Base-by-base conservation (phyloP, 805 yeast species). In the Debaryomyces maramus region DNA sequence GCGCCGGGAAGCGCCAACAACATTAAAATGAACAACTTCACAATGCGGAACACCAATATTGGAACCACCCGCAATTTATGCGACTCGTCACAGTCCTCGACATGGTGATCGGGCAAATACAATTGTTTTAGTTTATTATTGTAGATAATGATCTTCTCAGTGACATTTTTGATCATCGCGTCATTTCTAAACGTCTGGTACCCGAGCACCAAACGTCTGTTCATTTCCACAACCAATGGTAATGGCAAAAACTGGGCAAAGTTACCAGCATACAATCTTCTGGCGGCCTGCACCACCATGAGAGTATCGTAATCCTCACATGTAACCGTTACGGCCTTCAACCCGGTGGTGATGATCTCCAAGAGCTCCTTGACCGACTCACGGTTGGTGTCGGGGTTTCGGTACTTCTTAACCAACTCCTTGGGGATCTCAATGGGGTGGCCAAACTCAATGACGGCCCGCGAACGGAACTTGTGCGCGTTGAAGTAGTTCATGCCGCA, bases 401-500 rank as follows among this genome's bases (percentile, higher is more conserved):
- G 60, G 58, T 91, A 90, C 60, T 76, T 78, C 14, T 71, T 75
- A 4, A 88, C 86, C 40, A 88, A 67, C 16, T 65, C 73, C 21
- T 49, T 47, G 9, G 67, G 51, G 26, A 93, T 81, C 36, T 78
- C 83, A 40, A 90, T 78, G 5, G 97, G 96, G 40, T 80, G 75
- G 11, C 99, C 99, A 65, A 90, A 91, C 63, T 91, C 99, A 34
- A 93, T 77, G 13, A 91, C 96, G 2, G 97, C 97, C 52, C 99
- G 77, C 5, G 96, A 88, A 61, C 99, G 77, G 67, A 93, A 91
- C 60, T 87, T 89, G 66, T 91, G 95, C 4, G 97, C 91, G 56
- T 88, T 95, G 75, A 91, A 91, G 64, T 91, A 91, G 64, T 91
- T 91, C 91, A 93, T 84, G 30, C 99, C 99, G 58, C 96, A 89